A percentile compares a stretch with the other conserved stretches of the same genome.
These are phyloP conservation scores for Mucor sp. DNA, from an alignment of 371 early-diverging fungal species.

Conservation along the genomic window DNA sequence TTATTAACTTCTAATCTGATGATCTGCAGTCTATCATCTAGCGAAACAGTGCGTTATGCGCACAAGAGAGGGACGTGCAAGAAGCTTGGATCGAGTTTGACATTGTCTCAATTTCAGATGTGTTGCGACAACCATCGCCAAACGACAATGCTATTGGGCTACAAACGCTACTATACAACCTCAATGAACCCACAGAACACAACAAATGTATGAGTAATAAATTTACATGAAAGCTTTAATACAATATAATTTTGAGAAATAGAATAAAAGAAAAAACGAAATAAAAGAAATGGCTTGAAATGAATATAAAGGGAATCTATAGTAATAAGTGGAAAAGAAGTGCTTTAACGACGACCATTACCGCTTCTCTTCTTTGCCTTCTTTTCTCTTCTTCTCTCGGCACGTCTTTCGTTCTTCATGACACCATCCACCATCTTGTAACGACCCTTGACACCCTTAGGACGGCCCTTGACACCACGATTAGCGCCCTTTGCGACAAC, in stretches of 20 bases:
- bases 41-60: too few relatives aligned
- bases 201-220: not conserved
- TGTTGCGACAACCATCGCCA: too few relatives aligned
- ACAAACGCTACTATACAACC: too few relatives aligned
- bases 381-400: slow-evolving; percentile 74
- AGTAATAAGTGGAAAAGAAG: not conserved
- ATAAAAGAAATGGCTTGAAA: not conserved
- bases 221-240: slow-evolving; percentile 2
- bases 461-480: slow-evolving; percentile 89
- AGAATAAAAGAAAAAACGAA: not conserved
- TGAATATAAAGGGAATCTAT: slow-evolving; percentile 17
- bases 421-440: slow-evolving; percentile 94
- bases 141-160: too few relatives aligned
- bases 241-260: not conserved
- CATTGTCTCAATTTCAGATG: too few relatives aligned
- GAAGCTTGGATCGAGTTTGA: too few relatives aligned
- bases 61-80: too few relatives aligned
- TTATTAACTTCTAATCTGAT: too few relatives aligned
- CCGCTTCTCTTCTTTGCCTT: slow-evolving; percentile 47
- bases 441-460: slow-evolving; percentile 96
- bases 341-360: slow-evolving; percentile 26
- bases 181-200: too few relatives aligned
- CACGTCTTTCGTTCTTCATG: slow-evolving; percentile 93
- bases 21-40: too few relatives aligned
- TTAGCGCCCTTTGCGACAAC: slow-evolving; percentile 93